Conservation (phyloP, 345 rosid genomes). For the Triadica sebifera region DNA sequence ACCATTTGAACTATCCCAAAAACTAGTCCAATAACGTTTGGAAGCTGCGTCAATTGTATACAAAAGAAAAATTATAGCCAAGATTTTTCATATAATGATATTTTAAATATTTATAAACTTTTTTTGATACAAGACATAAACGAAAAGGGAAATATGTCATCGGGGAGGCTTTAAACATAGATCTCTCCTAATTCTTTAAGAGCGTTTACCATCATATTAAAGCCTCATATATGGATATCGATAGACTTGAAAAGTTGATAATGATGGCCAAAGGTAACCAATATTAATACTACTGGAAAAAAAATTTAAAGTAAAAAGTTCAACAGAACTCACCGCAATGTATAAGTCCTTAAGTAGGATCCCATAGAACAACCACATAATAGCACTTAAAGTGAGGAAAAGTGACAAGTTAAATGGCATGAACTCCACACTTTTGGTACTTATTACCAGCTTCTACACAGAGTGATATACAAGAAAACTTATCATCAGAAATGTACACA, state of each 20-base stretch:
- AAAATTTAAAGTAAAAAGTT: not conserved
- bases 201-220: too few relatives aligned
- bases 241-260: not conserved
- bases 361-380: constrained; percentile 38
- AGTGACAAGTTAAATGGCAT: constrained; percentile 45
- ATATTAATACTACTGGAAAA: not conserved
- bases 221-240: too few relatives aligned
- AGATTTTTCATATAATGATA: too few relatives aligned
- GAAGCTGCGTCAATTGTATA: constrained; percentile 23
- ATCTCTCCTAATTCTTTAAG: too few relatives aligned
- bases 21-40: constrained; percentile 39
- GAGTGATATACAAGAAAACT: too few relatives aligned
- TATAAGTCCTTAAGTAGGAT: constrained; percentile 30
- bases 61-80: not conserved
- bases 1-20: constrained; percentile 42
- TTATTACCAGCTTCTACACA: constrained; percentile 34
- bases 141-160: too few relatives aligned
- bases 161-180: too few relatives aligned
- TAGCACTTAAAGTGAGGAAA: constrained; percentile 31
- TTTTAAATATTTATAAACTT: too few relatives aligned
- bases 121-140: too few relatives aligned
- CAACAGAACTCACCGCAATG: constrained; percentile 30
- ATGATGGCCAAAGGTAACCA: not conserved
- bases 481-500: too few relatives aligned
- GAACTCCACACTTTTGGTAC: constrained; percentile 45